Percentiles rank a stretch among this genome's conserved stretches.
Conservation (phyloP, 2,329 filamentous ascomycete species). For the Didymellaceae sp. region DNA sequence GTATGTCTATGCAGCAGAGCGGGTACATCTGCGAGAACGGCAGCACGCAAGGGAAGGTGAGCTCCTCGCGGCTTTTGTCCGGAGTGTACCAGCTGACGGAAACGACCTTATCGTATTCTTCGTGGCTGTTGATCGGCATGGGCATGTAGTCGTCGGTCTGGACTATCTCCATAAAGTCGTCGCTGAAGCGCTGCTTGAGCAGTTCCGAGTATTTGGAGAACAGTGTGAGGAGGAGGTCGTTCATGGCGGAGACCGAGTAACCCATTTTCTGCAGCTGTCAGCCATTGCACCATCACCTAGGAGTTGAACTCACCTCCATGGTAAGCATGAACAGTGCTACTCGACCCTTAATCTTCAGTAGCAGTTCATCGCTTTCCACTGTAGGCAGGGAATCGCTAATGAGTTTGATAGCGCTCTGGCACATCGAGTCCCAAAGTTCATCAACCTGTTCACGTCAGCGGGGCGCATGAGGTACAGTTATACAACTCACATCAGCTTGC, state of each 20-base stretch:
- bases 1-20: conserved; percentile 95
- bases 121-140: conserved; percentile 89
- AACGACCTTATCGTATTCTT: conserved; percentile 95
- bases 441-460: conserved; percentile 69
- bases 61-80: conserved; percentile 75
- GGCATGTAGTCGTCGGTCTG: conserved; percentile 99
- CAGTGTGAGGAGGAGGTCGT: conserved; percentile 82
- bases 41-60: conserved; percentile 89
- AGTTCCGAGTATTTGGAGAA: conserved; percentile 95
- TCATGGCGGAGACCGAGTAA: conserved; percentile 81
- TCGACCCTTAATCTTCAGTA: conserved; percentile 94
- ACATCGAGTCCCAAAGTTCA: conserved; percentile 98
- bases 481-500: conserved; percentile 76
- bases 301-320: conserved; percentile 74
- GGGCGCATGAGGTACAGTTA: too few relatives aligned
- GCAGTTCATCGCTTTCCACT: conserved; percentile 84
- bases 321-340: conserved; percentile 96
- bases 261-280: conserved; percentile 72
- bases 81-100: conserved; percentile 96
- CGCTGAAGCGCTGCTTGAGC: conserved; percentile 87
- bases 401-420: conserved; percentile 80
- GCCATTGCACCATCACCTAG: not conserved
- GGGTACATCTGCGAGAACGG: conserved; percentile 99
- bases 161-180: conserved; percentile 90
- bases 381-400: conserved; percentile 79